Evolutionary conservation across 108 stramenopile genomes (phyloP).

Genomic region (Craspedostauros australis): DNA sequence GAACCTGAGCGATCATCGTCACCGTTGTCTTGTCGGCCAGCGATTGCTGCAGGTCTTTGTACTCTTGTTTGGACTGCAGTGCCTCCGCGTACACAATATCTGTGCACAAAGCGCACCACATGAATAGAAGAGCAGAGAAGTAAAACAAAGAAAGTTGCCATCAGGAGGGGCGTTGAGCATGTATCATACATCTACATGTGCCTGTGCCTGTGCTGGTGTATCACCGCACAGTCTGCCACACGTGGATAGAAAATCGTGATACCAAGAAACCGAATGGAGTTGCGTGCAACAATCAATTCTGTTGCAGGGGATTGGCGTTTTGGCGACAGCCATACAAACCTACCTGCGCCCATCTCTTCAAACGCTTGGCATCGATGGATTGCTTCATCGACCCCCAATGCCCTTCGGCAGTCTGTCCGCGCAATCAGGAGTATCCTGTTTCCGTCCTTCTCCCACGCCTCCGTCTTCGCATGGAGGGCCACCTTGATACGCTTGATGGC

Average conservation of each 20-base stretch:
- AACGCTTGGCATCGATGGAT: conserved; percentile 43
- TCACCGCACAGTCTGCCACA: too few species aligned
- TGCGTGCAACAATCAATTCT: too few species aligned
- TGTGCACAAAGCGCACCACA: too few species aligned
- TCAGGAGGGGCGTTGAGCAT: too few species aligned
- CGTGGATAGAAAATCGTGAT: too few species aligned
- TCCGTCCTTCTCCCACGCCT: conserved; percentile 19
- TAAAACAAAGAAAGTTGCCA: too few species aligned
- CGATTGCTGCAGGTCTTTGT: conserved; percentile 10
- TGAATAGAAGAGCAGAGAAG: too few species aligned
- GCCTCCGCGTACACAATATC: conserved; percentile 57
- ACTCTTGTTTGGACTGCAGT: conserved; percentile 41
- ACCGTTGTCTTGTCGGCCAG: conserved; percentile 19
- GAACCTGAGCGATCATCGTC: conserved; percentile 52
- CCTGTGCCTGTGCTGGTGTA: too few species aligned
- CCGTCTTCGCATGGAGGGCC: conserved; percentile 38
- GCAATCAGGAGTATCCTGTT: conserved; percentile 36
- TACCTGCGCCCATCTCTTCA: conserved; percentile 47
- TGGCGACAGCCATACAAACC: too few species aligned
- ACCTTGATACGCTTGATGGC: conserved; percentile 25
- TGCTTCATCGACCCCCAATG: conserved; percentile 47
- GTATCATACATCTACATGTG: too few species aligned
- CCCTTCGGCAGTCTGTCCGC: conserved; percentile 47
- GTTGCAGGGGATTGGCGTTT: too few species aligned
- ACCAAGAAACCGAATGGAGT: too few species aligned